Percentiles rank a stretch among this genome's conserved stretches.
Evolutionary conservation across 176 grass and related monocot species (phyloP).

Genomic region (Avena insularis): DNA sequence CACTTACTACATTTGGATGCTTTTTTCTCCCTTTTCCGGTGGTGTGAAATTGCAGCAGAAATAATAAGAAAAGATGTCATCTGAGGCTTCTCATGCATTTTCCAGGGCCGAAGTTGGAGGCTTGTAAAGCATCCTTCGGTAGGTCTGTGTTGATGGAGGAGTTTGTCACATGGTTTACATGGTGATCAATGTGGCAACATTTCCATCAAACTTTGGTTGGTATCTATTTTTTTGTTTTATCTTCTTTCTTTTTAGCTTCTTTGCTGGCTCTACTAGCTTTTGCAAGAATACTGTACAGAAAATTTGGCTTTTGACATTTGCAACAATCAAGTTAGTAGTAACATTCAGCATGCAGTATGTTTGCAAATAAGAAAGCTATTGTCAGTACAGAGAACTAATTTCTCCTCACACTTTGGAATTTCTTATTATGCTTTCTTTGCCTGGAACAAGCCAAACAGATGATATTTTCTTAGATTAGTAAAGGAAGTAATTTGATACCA

Average conservation of each 20-base stretch:
- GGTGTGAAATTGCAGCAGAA: slow-evolving; percentile 34
- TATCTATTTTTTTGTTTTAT: slow-evolving; percentile 38
- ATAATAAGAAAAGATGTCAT: slow-evolving; percentile 34
- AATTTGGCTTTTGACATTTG: neutral
- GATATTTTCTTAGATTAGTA: neutral
- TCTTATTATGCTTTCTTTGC: neutral
- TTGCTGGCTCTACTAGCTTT: slow-evolving; percentile 26
- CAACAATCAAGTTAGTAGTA: neutral
- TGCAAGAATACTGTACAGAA: slow-evolving; percentile 27
- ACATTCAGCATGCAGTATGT: slow-evolving; percentile 13
- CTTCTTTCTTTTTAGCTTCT: slow-evolving; percentile 14
- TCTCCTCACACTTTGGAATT: neutral
- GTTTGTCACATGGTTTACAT: slow-evolving; percentile 67
- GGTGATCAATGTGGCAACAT: slow-evolving; percentile 66
- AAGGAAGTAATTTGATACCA: neutral
- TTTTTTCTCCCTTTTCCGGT: slow-evolving; percentile 32
- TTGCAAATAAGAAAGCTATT: slow-evolving; percentile 15
- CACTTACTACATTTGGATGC: neutral
- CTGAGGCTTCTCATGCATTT: slow-evolving; percentile 70
- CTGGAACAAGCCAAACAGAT: neutral
- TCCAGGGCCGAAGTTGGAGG: slow-evolving; percentile 73
- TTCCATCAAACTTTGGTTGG: slow-evolving; percentile 65
- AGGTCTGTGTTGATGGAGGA: slow-evolving; percentile 62
- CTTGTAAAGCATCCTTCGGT: slow-evolving; percentile 78
- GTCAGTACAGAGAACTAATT: neutral